These are phyloP conservation scores for Paramecium biaurelia DNA, from an alignment of 73 alveolate genomes.

Conservation along the genomic window DNA sequence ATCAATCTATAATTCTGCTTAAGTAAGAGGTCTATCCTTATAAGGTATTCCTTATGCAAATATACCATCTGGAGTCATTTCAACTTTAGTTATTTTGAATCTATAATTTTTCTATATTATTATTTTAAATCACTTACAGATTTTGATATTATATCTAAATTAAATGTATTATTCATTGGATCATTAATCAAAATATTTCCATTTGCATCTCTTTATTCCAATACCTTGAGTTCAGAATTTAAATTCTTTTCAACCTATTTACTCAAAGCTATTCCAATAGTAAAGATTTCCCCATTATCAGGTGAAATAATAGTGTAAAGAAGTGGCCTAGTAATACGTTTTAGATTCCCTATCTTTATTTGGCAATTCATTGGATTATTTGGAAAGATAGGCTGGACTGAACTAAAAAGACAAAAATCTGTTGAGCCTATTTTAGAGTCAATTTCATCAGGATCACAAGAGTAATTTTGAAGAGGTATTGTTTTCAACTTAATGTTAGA, in stretches of 20 bases:
- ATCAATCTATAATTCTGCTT: background rate
- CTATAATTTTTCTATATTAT: background rate
- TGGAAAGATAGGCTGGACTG: conserved; percentile 57
- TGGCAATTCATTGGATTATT: conserved; percentile 37
- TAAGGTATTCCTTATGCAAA: conserved; percentile 33
- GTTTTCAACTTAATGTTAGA: background rate
- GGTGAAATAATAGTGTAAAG: conserved; percentile 12
- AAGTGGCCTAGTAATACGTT: conserved; percentile 19
- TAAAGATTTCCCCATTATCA: conserved; percentile 47
- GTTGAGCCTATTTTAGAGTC: background rate
- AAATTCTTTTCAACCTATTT: conserved; percentile 25
- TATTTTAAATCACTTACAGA: background rate
- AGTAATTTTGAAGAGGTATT: conserved; percentile 39
- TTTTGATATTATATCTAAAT: background rate
- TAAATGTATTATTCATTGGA: background rate
- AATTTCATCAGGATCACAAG: background rate
- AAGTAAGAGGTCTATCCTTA: conserved; percentile 4
- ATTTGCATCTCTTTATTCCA: conserved; percentile 13
- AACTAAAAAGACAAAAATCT: conserved; percentile 34
- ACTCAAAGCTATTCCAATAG: conserved; percentile 10
- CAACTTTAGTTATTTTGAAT: background rate
- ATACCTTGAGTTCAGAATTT: background rate
- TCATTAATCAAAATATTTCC: background rate
- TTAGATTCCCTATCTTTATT: conserved; percentile 45
- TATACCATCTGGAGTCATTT: conserved; percentile 44